Evolutionary conservation across 169 alveolate genomes (phyloP).

Genomic region (Eimeria zaria): DNA sequence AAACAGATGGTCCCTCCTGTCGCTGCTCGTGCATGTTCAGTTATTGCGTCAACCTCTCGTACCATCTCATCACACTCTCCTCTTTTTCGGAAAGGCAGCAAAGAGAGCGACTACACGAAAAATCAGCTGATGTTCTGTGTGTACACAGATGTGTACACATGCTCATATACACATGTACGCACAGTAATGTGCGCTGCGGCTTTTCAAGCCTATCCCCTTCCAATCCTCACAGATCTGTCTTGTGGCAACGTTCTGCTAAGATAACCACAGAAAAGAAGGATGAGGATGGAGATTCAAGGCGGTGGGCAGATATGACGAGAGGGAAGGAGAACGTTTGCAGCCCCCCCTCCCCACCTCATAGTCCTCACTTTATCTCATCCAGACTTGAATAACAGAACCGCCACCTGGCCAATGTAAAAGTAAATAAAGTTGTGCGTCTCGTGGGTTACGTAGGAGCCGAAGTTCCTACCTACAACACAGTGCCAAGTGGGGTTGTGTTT

Average conservation of each 20-base stretch:
- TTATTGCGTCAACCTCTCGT: conserved; percentile 10
- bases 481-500: conserved; percentile 99
- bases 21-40: background rate
- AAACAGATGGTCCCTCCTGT: background rate
- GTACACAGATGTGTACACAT: background rate
- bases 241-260: background rate
- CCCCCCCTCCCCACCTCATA: background rate
- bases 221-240: background rate
- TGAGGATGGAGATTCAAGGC: background rate
- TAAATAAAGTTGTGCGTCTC: conserved; percentile 99
- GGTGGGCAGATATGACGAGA: background rate
- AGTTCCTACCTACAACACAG: conserved; percentile 99
- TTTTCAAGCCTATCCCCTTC: background rate
- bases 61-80: conserved; percentile 25
- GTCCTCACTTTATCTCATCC: conserved; percentile 92
- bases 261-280: background rate
- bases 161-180: background rate
- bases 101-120: conserved; percentile 48
- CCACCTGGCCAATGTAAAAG: conserved; percentile 99
- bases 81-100: background rate
- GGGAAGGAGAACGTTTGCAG: background rate
- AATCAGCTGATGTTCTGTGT: conserved; percentile 5
- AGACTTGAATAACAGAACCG: conserved; percentile 98
- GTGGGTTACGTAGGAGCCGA: conserved; percentile 99
- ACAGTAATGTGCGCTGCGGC: conserved; percentile 1